phyloP scores from a whole-genome alignment of 2,329 filamentous ascomycete genomes.

The Cyphellophora attinorum region DNA sequence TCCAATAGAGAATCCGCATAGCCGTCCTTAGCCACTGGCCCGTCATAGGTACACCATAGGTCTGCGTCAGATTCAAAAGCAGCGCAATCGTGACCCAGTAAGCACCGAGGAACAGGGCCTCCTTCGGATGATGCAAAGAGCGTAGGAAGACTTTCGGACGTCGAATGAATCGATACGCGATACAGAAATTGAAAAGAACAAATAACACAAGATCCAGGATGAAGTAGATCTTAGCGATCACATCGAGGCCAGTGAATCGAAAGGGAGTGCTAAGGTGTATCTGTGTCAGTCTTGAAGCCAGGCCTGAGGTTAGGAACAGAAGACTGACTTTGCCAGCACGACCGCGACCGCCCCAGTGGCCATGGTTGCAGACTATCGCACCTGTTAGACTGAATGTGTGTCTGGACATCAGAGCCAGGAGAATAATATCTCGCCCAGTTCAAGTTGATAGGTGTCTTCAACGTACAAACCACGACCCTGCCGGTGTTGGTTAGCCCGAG shows the following conservation, averaged over 20 bases:
- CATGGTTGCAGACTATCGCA: too few relatives aligned
- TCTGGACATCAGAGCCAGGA: too few relatives aligned
- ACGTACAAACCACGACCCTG: too few relatives aligned
- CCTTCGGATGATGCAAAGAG: conserved; percentile 53
- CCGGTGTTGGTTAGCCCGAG: too few relatives aligned
- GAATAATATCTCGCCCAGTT: too few relatives aligned
- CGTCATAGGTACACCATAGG: conserved; percentile 52
- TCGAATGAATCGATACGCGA: conserved; percentile 52
- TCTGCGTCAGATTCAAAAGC: conserved; percentile 55
- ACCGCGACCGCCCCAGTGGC: conserved; percentile 61
- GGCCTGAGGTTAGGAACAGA: too few relatives aligned
- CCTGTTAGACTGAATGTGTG: too few relatives aligned
- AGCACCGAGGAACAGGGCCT: conserved; percentile 63
- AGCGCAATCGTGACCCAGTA: conserved; percentile 61
- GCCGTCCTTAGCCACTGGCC: conserved; percentile 46
- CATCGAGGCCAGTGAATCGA: conserved; percentile 51
- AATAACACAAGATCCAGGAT: conserved; percentile 60
- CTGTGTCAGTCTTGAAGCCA: too few relatives aligned
- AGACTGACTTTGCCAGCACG: conserved; percentile 53
- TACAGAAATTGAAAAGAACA: conserved; percentile 40
- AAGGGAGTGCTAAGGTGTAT: too few relatives aligned
- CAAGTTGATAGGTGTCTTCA: too few relatives aligned
- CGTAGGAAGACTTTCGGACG: conserved; percentile 42
- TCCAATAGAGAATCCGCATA: conserved; percentile 59
- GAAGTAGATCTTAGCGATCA: conserved; percentile 59